Evolutionary conservation across 768 basidiomycete species (phyloP).

Genomic region (Mycena belliarum): DNA sequence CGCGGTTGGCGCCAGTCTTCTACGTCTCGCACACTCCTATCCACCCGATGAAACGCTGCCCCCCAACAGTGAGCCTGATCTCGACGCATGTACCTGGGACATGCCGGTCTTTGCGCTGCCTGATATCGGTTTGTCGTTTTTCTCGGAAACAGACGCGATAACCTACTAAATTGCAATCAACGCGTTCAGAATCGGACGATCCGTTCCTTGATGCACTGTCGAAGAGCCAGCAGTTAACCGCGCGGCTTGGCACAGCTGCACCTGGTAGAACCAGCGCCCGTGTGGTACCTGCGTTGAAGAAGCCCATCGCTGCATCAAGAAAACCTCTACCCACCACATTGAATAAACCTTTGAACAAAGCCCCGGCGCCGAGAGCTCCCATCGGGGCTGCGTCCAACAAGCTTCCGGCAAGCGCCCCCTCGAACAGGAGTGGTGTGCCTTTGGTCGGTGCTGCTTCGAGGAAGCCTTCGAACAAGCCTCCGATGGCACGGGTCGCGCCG

Average conservation of each 20-base stretch:
- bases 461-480: background rate
- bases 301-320: background rate
- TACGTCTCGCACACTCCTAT: conserved; percentile 34
- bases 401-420: background rate
- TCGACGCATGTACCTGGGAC: conserved; percentile 27
- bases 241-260: no score
- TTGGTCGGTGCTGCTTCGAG: no score
- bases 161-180: no score
- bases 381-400: background rate
- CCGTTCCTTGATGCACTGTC: conserved; percentile 24
- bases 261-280: no score
- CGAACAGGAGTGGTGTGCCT: background rate
- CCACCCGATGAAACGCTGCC: conserved; percentile 33
- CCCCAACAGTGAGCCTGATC: conserved; percentile 31
- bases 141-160: no score
- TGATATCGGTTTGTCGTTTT: conserved; percentile 29
- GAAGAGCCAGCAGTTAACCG: background rate
- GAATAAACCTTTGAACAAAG: background rate
- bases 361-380: background rate
- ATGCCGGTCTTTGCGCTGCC: conserved; percentile 33
- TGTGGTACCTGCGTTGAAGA: background rate
- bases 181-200: conserved; percentile 26
- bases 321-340: no score
- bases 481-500: background rate
- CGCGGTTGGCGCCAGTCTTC: conserved; percentile 38